phyloP scores from a whole-genome alignment of 129 eudicot species.

The Tanacetum coccineum region DNA sequence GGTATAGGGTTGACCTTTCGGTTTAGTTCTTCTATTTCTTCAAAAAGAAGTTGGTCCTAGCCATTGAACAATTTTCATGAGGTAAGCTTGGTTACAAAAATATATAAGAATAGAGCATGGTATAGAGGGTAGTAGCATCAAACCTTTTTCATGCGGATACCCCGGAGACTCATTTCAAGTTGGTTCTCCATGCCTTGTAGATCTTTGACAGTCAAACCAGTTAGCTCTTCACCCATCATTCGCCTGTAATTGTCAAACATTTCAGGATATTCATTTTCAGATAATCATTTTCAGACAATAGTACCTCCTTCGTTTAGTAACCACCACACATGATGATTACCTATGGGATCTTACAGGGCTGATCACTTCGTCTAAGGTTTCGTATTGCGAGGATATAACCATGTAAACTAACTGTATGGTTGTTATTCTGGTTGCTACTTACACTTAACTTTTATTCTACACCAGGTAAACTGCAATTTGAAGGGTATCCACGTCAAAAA shows the following conservation, averaged over 20 bases:
- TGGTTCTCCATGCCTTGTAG: slow-evolving; percentile 70
- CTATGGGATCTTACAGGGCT: no score
- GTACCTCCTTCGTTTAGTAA: neutral
- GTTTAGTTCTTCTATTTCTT: slow-evolving; percentile 60
- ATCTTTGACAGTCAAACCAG: slow-evolving; percentile 70
- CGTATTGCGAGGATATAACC: no score
- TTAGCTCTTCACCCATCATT: slow-evolving; percentile 80
- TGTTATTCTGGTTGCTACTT: no score
- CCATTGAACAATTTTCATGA: slow-evolving; percentile 12
- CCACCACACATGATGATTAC: no score
- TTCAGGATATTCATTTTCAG: slow-evolving; percentile 5
- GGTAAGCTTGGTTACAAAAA: neutral
- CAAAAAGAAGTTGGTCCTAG: slow-evolving; percentile 61
- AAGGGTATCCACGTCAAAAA: no score
- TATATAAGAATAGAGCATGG: neutral
- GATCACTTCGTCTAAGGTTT: no score
- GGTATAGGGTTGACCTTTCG: slow-evolving; percentile 43
- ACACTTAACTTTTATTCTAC: no score
- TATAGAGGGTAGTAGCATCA: slow-evolving; percentile 17
- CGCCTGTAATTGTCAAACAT: slow-evolving; percentile 35
- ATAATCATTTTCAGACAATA: neutral
- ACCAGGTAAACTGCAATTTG: no score
- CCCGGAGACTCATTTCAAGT: slow-evolving; percentile 67
- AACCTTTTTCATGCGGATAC: slow-evolving; percentile 70
- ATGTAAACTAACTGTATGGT: no score